phyloP scores from a whole-genome alignment of 2,329 filamentous ascomycete genomes.

The Aspergillus sp. region DNA sequence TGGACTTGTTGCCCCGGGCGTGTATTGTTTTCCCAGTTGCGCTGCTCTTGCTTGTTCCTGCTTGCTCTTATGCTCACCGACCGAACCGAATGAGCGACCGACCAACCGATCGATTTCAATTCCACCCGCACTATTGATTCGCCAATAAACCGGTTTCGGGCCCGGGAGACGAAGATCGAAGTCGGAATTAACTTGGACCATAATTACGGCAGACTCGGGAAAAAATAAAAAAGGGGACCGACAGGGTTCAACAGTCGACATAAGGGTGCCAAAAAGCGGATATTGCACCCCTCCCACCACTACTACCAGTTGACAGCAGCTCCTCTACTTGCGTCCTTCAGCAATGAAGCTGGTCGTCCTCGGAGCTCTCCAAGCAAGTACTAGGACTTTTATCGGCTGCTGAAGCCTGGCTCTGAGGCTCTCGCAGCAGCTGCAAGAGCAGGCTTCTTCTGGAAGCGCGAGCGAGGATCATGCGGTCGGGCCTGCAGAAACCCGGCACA shows the following conservation, averaged over 20 bases:
- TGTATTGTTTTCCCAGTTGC: neutral
- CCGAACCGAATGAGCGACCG: constrained; percentile 9
- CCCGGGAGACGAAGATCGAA: neutral
- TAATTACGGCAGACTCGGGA: neutral
- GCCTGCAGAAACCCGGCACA: constrained; percentile 33
- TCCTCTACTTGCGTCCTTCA: neutral
- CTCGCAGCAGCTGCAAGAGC: neutral
- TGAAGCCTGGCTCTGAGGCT: constrained; percentile 8
- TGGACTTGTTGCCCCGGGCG: constrained; percentile 9
- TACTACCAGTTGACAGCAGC: neutral
- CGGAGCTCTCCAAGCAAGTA: constrained; percentile 10
- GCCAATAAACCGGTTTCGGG: constrained; percentile 3
- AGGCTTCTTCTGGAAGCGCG: constrained; percentile 8
- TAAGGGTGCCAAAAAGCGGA: no score
- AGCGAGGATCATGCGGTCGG: constrained; percentile 34
- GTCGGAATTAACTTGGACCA: neutral
- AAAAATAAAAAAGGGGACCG: neutral
- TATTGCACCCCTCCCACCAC: neutral
- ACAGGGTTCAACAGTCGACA: neutral
- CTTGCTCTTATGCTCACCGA: constrained; percentile 1
- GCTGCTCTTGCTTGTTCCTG: neutral
- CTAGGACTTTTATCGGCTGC: constrained; percentile 9
- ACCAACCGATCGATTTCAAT: constrained; percentile 4
- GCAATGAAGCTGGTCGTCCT: constrained; percentile 18
- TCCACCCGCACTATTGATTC: constrained; percentile 2